Base-by-base conservation (phyloP, 2,329 filamentous ascomycete species). In the Diaporthe citrichinensis region DNA sequence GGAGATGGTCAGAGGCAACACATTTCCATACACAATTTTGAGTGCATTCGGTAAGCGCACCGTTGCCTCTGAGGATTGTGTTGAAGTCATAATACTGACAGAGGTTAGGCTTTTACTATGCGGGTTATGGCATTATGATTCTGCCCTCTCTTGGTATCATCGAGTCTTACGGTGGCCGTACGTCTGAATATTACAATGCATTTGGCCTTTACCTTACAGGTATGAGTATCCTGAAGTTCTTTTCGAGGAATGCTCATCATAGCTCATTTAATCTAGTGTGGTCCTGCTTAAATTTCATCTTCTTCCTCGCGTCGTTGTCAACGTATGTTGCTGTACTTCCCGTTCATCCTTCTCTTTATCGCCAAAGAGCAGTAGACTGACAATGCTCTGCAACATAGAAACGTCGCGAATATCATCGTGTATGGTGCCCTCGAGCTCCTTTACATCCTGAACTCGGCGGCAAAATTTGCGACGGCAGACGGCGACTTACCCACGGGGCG, bases 101-200 rank as follows among this genome's bases (percentile, higher is more conserved):
- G 14, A 44, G 3, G 3, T 28, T 3, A 62, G 58, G 36, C 23
- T 62, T 62, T n/a, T 62, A 62, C 36, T 62, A 44, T 20, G 58
- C 36, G 36, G 58, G 58, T 9, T 62, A 62, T 28, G 58, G 36
- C 28, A 62, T 62, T 17, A 62, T 62, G 58, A 36, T 62, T 25
- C 58, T 62, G 2, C 58, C 58, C 25, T n/a, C 58, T 36, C 58
- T 62, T 44, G 58, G 58, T 6, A 44, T 62, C 7, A 25, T 62
- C 3, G 58, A 62, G 15, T 62, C 58, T 25, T 62, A 62, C 14
- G 58, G 58, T 20, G 58, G 58, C 36, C 58, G 58, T 20, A 62
- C 58, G n/a, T 62, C 58, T 62, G 58, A 62, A 20, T 41, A 62
- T 36, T 62, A 62, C 36, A 62, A 62, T 62, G 58, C 36, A 44